These are phyloP conservation scores for Backusella westeae DNA, from an alignment of 192 early-diverging fungal genomes.

Conservation along the genomic window DNA sequence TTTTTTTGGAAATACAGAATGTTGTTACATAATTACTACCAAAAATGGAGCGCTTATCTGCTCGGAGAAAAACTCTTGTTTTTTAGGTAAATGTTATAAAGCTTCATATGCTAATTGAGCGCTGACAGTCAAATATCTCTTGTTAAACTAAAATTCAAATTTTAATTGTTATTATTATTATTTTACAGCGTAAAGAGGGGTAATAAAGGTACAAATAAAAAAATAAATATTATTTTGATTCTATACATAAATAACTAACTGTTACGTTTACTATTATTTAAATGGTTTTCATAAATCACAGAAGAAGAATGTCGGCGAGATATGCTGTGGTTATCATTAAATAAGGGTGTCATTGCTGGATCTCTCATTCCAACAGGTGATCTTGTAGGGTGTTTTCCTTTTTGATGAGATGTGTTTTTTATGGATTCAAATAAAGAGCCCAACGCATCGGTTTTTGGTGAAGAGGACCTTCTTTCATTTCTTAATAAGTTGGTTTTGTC, in stretches of 20 bases:
- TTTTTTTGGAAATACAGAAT: neutral
- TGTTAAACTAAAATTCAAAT: neutral
- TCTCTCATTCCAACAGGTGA: neutral
- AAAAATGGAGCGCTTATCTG: neutral
- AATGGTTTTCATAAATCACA: neutral
- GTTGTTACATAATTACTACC: neutral
- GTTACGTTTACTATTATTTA: neutral
- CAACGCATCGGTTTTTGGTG: neutral
- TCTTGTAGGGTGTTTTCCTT: neutral
- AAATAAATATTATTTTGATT: neutral
- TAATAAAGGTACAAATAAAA: neutral
- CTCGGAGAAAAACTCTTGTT: neutral
- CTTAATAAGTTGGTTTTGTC: neutral
- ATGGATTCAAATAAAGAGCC: neutral
- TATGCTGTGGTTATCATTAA: neutral
- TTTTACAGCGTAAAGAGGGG: neutral
- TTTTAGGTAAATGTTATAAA: constrained; percentile 5
- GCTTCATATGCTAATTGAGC: neutral
- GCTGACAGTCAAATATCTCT: neutral
- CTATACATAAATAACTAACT: neutral
- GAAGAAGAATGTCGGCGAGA: neutral
- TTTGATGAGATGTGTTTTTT: neutral
- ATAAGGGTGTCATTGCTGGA: neutral
- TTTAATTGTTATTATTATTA: neutral
- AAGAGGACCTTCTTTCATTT: neutral